Conservation (phyloP, 768 basidiomycete genomes). For the Hericium rajendrae region DNA sequence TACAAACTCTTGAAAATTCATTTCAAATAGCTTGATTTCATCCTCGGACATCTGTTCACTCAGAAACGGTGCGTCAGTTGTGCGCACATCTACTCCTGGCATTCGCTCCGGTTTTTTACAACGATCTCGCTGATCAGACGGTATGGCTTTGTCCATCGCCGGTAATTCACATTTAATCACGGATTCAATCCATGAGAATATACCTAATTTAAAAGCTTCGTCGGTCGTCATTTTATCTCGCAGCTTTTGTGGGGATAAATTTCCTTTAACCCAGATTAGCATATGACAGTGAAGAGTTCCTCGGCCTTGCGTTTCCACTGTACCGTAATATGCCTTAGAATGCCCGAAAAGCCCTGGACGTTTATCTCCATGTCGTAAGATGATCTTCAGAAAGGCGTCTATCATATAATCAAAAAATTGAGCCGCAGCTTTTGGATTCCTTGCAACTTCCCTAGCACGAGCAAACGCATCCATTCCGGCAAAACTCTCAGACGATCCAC, state of each 20-base stretch:
- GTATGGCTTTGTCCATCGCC: not conserved
- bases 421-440: slow-evolving; percentile 30
- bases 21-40: too few species aligned
- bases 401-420: slow-evolving; percentile 34
- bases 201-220: slow-evolving; percentile 10
- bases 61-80: too few species aligned
- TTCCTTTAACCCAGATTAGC: slow-evolving; percentile 28
- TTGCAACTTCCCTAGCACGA: slow-evolving; percentile 26
- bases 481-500: slow-evolving; percentile 28
- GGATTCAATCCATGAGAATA: slow-evolving; percentile 19
- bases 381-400: slow-evolving; percentile 23
- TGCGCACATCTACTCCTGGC: too few species aligned
- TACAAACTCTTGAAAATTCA: not conserved
- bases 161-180: slow-evolving; percentile 21
- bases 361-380: slow-evolving; percentile 1
- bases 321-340: slow-evolving; percentile 29
- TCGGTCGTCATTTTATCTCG: slow-evolving; percentile 1
- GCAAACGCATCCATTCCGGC: slow-evolving; percentile 18
- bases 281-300: slow-evolving; percentile 33
- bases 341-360: slow-evolving; percentile 25
- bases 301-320: slow-evolving; percentile 29
- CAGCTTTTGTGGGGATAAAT: not conserved
- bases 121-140: not conserved
- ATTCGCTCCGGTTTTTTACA: too few species aligned
- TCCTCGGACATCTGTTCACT: too few species aligned